Evolutionary conservation across 176 grass and related monocot genomes (phyloP).

Genomic region (Lolium rigidum): DNA sequence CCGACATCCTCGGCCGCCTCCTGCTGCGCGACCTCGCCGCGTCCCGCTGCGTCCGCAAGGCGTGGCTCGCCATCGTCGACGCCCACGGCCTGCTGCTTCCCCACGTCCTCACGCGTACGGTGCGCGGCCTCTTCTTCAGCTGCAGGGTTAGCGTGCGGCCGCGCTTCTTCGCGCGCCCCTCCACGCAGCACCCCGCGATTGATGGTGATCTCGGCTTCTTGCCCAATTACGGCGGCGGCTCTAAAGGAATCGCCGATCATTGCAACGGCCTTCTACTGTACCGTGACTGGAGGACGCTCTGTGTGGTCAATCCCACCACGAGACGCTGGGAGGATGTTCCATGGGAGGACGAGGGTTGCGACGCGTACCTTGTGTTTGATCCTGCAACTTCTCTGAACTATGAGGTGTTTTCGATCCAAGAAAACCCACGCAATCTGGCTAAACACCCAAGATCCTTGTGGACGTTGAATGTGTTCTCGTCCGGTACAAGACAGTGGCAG

Average conservation of each 20-base stretch:
- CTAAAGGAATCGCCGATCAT: background rate
- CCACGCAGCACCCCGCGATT: background rate
- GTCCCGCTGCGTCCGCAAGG: background rate
- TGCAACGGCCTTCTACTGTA: constrained; percentile 8
- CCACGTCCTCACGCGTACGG: background rate
- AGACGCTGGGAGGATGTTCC: background rate
- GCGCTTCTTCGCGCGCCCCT: constrained; percentile 17
- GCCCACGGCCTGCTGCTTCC: background rate
- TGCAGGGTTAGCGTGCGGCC: background rate
- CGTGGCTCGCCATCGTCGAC: background rate
- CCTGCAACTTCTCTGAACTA: too few species aligned
- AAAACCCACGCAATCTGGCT: too few species aligned
- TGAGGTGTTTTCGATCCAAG: too few species aligned
- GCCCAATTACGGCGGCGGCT: background rate
- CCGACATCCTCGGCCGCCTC: background rate
- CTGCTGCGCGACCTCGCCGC: background rate
- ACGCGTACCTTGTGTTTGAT: too few species aligned
- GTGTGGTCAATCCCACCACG: background rate
- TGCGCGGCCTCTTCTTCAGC: background rate
- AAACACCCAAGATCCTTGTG: too few species aligned
- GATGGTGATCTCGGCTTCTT: background rate
- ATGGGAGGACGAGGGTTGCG: too few species aligned
- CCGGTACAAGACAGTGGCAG: too few species aligned
- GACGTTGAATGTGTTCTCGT: too few species aligned
- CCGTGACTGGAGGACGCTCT: background rate